Conservation (phyloP, 164 flowering plant species). For the Santalum album region DNA sequence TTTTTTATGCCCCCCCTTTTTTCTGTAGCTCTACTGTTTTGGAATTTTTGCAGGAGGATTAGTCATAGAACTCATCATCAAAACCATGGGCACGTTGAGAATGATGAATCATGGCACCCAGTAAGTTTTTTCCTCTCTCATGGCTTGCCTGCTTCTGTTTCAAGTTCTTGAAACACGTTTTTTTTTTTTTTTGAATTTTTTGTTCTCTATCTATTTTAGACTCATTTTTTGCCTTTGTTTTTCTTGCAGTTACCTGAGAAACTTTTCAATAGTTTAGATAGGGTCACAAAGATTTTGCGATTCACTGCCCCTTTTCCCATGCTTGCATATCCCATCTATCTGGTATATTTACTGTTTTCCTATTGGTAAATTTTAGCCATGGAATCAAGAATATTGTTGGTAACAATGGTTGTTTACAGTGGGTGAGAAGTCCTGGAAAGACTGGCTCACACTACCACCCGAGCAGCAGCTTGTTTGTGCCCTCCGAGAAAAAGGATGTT, state of each 20-base stretch:
- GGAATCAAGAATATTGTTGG: background rate
- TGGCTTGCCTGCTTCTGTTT: background rate
- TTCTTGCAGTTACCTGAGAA: slow-evolving; percentile 51
- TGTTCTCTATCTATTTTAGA: background rate
- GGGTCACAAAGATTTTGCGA: slow-evolving; percentile 23
- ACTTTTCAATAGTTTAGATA: slow-evolving; percentile 40
- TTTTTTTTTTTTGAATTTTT: background rate
- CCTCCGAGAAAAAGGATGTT: slow-evolving; percentile 62
- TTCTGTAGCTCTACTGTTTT: too few species aligned
- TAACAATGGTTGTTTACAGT: slow-evolving; percentile 28
- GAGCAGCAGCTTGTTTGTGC: slow-evolving; percentile 60
- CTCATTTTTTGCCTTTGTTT: background rate
- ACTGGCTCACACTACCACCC: slow-evolving; percentile 88
- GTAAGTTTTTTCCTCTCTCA: background rate
- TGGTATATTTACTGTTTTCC: slow-evolving; percentile 30
- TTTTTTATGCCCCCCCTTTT: too few species aligned
- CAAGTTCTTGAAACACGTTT: background rate
- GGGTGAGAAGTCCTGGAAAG: slow-evolving; percentile 89
- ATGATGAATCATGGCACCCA: slow-evolving; percentile 51
- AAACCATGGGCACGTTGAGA: slow-evolving; percentile 53
- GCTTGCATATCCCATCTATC: slow-evolving; percentile 67
- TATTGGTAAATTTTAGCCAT: background rate
- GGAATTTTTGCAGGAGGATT: slow-evolving; percentile 49
- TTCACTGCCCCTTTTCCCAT: slow-evolving; percentile 58
- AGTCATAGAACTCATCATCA: slow-evolving; percentile 62